A percentile compares a stretch with the other conserved stretches of the same genome.
phyloP scores from a whole-genome alignment of 306 rosid genomes.

The Vigna mungo region DNA sequence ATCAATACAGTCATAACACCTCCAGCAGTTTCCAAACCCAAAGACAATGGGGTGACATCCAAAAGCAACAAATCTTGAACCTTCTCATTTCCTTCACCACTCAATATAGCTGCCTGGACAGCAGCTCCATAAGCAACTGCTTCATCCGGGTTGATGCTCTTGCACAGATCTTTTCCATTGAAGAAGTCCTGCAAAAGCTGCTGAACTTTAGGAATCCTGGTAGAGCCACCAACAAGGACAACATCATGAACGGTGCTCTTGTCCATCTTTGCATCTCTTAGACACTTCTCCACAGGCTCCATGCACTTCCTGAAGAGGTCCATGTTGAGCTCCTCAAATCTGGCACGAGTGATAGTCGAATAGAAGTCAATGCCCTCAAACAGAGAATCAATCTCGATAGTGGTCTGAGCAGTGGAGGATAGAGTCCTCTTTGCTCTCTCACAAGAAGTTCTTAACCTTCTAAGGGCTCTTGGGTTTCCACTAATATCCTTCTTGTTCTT shows the following conservation, averaged over 20 bases:
- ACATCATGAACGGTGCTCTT: conserved; percentile 74
- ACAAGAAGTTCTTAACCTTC: conserved; percentile 76
- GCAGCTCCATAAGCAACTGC: conserved; percentile 87
- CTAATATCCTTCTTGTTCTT: conserved; percentile 75
- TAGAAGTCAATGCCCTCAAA: conserved; percentile 80
- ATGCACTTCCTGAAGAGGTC: conserved; percentile 77
- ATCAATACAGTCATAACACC: conserved; percentile 82
- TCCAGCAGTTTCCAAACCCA: conserved; percentile 77
- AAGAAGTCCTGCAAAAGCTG: conserved; percentile 80
- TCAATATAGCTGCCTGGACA: conserved; percentile 79
- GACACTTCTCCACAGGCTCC: conserved; percentile 84
- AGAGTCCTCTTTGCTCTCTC: conserved; percentile 89
- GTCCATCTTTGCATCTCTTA: conserved; percentile 83
- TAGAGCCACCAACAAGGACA: conserved; percentile 87
- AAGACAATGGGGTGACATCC: conserved; percentile 76
- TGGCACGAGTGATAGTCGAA: conserved; percentile 71
- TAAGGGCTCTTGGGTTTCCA: conserved; percentile 75
- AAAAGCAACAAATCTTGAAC: conserved; percentile 75
- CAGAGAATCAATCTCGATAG: conserved; percentile 79
- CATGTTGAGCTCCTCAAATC: conserved; percentile 85
- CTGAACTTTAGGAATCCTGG: conserved; percentile 82
- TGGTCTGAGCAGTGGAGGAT: conserved; percentile 77
- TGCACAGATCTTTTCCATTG: conserved; percentile 78
- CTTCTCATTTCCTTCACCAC: conserved; percentile 80
- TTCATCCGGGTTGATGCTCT: conserved; percentile 79